Evolutionary conservation across 2,329 filamentous ascomycete species (phyloP), one percentile per base, ranked within the genome.

Genomic region (Sporothrix protearum): DNA sequence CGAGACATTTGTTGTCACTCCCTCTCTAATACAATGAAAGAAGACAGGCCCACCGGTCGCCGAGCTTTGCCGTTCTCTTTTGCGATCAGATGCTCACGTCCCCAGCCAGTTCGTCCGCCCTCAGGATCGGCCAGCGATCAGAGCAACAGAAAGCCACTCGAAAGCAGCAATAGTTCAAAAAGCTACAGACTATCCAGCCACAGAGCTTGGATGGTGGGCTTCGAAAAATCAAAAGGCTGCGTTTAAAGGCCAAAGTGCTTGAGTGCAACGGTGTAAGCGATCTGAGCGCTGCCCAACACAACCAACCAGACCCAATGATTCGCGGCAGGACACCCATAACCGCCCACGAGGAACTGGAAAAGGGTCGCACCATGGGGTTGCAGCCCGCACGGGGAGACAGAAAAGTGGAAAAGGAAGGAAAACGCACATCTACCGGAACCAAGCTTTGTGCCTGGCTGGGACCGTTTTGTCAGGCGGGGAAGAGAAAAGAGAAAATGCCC

Each of bases 71-170:
- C 57, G 1, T 2, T 19, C 3, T 39, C 19, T 36, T 1, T 22
- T 61, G 57, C 57, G 57, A 61, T 61, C 33, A 61, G 57, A 61
- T 42, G 42, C 57, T 2, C 55, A 19, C 30, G 3, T 12, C 36
- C 30, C 25, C 63, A 49, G 49, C 63, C 63, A 49, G 63, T 66
- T 66, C 42, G 63, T 66, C 63, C 63, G 63, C 55, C 4, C 22
- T 64, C 39, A 7, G 28, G 63, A 66, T 66, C 63, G 3, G 22
- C 22, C 42, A 25, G 63, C 25, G 63, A 66, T 33, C 63, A 22
- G 47, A 30, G 61, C 33, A 19, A 61, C 8, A 22, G 57, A 19
- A 16, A n/a, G n/a, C n/a, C 30, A 19, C 8, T 19, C 2, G 28
- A 16, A 28, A 9, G 19, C 16, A 5, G 9, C n/a, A n/a, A n/a